Evolutionary conservation across 371 early-diverging fungal genomes (phyloP).

Genomic region (Capillidium heterosporum): DNA sequence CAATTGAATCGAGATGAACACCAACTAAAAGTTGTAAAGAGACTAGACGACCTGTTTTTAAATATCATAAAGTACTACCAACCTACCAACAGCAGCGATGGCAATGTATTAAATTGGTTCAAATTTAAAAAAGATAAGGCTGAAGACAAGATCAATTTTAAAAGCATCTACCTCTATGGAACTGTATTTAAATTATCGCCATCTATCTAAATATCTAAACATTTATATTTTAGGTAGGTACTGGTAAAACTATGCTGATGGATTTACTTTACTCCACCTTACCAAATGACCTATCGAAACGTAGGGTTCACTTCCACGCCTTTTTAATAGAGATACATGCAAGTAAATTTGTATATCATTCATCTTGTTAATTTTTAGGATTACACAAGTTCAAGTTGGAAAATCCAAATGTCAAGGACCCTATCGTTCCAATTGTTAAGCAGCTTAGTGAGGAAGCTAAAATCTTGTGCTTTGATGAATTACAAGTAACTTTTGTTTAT

Average conservation of each 20-base stretch:
- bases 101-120: not conserved
- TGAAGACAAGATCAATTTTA: not conserved
- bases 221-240: slow-evolving; percentile 17
- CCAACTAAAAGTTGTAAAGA: not conserved
- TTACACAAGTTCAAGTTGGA: slow-evolving; percentile 48
- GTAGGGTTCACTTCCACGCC: slow-evolving; percentile 84
- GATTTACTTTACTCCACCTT: slow-evolving; percentile 75
- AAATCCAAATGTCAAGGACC: slow-evolving; percentile 30
- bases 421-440: slow-evolving; percentile 61
- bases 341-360: slow-evolving; percentile 17
- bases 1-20: not conserved
- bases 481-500: slow-evolving; percentile 31
- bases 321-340: slow-evolving; percentile 88
- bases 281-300: slow-evolving; percentile 36
- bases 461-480: slow-evolving; percentile 89
- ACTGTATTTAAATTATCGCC: not conserved
- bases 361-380: slow-evolving; percentile 5
- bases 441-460: slow-evolving; percentile 61
- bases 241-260: slow-evolving; percentile 95
- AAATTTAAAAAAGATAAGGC: not conserved
- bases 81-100: not conserved
- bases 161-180: not conserved
- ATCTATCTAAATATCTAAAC: not conserved
- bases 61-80: not conserved
- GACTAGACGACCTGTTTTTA: not conserved